Evolutionary conservation across 1,284 basidiomycete species (phyloP), one percentile per base, ranked within the genome.

Genomic region (Trametes sp.): DNA sequence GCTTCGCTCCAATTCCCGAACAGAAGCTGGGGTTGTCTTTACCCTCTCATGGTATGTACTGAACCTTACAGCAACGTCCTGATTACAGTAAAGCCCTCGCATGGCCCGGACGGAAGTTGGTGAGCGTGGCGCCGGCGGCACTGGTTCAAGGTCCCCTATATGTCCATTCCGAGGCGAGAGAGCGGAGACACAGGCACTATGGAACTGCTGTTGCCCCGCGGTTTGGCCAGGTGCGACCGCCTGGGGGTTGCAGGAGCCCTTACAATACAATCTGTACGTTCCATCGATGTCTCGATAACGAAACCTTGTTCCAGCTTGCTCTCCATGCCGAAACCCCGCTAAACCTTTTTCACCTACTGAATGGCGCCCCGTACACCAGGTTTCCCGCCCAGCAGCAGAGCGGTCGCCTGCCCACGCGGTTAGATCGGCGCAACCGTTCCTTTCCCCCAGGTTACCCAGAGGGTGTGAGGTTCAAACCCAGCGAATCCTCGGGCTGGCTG

Each of bases 1-100:
- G 61, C 61, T 62, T 65, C 54, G 55, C 56, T 19, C 48, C 62
- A 63, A 63, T 63, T 59, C 65, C n/a, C 65, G 65, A 66, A 66
- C 33, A 66, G 65, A 66, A 66, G 62, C 62, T 48, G 56, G 38
- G 45, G 14, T 38, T 49, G 53, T 52, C 52, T 57, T 58, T 58
- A 50, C 41, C 57, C 42, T 59, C 49, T 49, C 54, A 52, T 58
- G 65, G 59, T 53, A 66, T 58, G 41, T 59, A n/a, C n/a, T n/a
- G 65, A 61, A 62, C 65, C 61, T 64, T 64, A 49, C 46, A 26
- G 51, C 38, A 14, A 14, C 28, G 49, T 31, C n/a, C 61, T 59
- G 41, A 41, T 64, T 61, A 44, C 54, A 59, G 65, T 54, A 63
- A 59, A 50, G 13, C 52, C 52, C 48, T 62, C 49, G 54, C 61